Conservation (phyloP, 176 grass and related monocot species). For the Hordeum vulgare region DNA sequence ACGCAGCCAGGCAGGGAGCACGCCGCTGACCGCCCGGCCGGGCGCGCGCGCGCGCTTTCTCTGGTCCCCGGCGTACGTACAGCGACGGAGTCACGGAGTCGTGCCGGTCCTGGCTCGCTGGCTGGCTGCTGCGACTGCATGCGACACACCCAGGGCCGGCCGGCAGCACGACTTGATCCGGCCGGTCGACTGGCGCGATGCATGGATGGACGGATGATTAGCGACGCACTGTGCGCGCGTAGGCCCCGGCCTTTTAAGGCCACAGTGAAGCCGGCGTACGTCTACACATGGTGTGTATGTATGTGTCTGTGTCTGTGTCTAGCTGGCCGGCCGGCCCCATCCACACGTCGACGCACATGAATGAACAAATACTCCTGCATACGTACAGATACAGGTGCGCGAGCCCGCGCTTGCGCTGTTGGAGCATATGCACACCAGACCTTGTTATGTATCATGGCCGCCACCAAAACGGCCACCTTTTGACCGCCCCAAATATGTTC, state of each 20-base stretch:
- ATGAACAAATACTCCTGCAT: background rate
- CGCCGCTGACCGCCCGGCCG: constrained; percentile 1
- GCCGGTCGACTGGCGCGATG: background rate
- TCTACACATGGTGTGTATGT: background rate
- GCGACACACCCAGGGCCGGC: too few species aligned
- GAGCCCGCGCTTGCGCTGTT: background rate
- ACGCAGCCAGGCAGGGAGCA: background rate
- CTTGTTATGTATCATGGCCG: constrained; percentile 15
- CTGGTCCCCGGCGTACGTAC: background rate
- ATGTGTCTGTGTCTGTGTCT: background rate
- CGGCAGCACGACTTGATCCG: background rate
- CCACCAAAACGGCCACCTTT: constrained; percentile 28
- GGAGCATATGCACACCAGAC: background rate
- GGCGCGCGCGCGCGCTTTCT: background rate
- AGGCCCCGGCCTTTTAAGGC: background rate
- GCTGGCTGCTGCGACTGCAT: background rate
- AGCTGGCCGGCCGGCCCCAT: background rate
- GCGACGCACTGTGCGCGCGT: background rate
- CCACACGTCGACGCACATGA: background rate
- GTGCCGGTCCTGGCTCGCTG: background rate
- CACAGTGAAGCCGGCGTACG: background rate
- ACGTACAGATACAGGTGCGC: background rate
- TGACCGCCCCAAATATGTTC: constrained; percentile 27
- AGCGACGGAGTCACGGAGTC: background rate
- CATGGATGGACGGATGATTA: background rate